Evolutionary conservation across 2,329 filamentous ascomycete genomes (phyloP).

Genomic region (Rachicladosporium sp.): DNA sequence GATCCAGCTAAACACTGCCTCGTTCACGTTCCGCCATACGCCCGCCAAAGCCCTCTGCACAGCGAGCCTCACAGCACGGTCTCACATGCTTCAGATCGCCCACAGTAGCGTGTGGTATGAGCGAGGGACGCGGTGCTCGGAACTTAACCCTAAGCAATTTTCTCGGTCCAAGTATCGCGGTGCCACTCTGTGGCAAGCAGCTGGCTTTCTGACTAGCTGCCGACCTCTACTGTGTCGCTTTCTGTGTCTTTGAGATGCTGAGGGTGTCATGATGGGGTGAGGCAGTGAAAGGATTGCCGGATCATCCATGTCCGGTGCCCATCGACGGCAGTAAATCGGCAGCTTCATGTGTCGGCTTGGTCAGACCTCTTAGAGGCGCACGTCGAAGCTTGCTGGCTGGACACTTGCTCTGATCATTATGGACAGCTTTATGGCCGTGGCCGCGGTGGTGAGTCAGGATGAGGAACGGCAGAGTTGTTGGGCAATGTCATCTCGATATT

Average conservation of each 20-base stretch:
- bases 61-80: conserved; percentile 45
- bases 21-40: conserved; percentile 19
- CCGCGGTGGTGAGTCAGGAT: background rate
- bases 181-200: conserved; percentile 46
- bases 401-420: conserved; percentile 55
- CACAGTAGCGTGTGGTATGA: conserved; percentile 4
- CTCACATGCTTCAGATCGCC: conserved; percentile 27
- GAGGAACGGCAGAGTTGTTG: background rate
- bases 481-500: no score
- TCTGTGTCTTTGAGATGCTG: conserved; percentile 7
- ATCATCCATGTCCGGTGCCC: conserved; percentile 7
- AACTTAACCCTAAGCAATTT: conserved; percentile 91
- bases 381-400: conserved; percentile 60
- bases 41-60: conserved; percentile 2
- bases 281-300: conserved; percentile 21
- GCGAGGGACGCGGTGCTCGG: conserved; percentile 54
- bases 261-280: conserved; percentile 6
- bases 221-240: conserved; percentile 9
- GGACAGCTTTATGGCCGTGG: conserved; percentile 39
- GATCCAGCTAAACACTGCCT: conserved; percentile 26
- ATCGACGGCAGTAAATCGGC: conserved; percentile 39
- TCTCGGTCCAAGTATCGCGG: conserved; percentile 48
- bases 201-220: conserved; percentile 34
- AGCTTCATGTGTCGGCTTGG: conserved; percentile 62
- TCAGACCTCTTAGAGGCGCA: conserved; percentile 68